Conservation (phyloP, 768 basidiomycete genomes). For the Calocera cornea region DNA sequence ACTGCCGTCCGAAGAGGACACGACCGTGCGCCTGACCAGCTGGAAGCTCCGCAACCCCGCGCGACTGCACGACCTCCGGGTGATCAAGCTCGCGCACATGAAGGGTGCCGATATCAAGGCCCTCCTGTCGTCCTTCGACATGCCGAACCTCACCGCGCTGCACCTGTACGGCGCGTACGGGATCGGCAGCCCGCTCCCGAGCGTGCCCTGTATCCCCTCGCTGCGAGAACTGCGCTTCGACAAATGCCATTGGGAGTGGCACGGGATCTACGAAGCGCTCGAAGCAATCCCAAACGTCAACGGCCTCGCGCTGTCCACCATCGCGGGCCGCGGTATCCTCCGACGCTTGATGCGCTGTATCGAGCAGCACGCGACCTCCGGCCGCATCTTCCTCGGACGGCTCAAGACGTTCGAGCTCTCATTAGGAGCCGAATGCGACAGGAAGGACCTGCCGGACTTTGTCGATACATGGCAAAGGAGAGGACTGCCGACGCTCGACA, state of each 20-base stretch:
- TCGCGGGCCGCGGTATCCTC: not conserved
- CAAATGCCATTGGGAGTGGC: constrained; percentile 3
- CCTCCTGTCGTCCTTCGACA: not conserved
- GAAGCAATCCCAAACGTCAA: not conserved
- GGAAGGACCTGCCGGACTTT: not conserved
- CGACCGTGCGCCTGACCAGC: not conserved
- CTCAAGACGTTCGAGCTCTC: not conserved
- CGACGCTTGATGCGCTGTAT: not conserved
- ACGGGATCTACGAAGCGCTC: not conserved
- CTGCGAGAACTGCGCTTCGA: not conserved
- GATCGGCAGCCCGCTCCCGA: constrained; percentile 1
- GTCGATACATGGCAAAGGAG: not conserved
- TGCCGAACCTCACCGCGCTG: not conserved
- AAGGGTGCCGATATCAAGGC: not conserved
- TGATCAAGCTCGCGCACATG: not conserved
- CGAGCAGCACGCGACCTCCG: not conserved
- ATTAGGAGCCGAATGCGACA: not conserved
- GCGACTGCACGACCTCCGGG: not conserved
- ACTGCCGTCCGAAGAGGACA: not conserved
- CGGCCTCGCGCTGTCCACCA: not conserved
- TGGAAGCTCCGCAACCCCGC: not conserved
- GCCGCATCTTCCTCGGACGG: not conserved
- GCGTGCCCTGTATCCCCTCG: not conserved
- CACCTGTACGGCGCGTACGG: constrained; percentile 1
- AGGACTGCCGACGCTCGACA: not conserved